Base-by-base conservation (phyloP, 768 basidiomycete species). In the Holtermannia corniformis region DNA sequence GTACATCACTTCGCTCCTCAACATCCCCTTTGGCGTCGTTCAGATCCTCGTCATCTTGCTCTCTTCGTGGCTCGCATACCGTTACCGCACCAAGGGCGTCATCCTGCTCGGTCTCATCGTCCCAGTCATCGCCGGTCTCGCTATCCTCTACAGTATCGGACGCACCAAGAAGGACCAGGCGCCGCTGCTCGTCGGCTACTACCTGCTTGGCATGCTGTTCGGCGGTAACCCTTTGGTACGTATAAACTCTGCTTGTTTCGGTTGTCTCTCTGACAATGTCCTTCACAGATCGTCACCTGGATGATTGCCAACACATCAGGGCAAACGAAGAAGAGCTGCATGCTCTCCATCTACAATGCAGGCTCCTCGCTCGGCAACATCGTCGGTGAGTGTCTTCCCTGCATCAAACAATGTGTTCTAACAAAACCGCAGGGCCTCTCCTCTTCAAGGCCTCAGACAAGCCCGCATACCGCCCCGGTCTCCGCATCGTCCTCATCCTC, bases 251-350 rank as follows among this genome's bases (percentile, higher is more conserved):
- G 5, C 40, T 42, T 19, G 13, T 45, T 22, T 27, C 45, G 28
- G 40, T n/a, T 27, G 20, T 26, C 3, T 5, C n/a, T 22, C 14
- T 32, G 20, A 26, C 22, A 21, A 24, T 25, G 25, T 16, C 10
- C 20, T 3, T 50, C 14, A 19, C 24, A 24, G 2, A 63, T 73
- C 52, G 59, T 71, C 25, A 58, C 57, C 21, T 73, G 70, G 72
- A 67, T 72, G 47, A 62, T 67, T 2, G 65, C 63, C 26, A 71
- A 71, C 58, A 60, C 61, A n/a, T 69, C 58, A 5, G 71, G 71
- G 14, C 55, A 61, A 32, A 62, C 64, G 12, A 66, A 67, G 58
- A 62, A 65, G 54, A 48, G 54, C 3, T 57, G 46, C 32, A 52
- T 59, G n/a, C 54, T 64, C 41, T 41, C 60, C 3, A 27, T 63